Evolutionary conservation across 345 rosid genomes (phyloP).

Genomic region (Rhodomyrtus tomentosa): DNA sequence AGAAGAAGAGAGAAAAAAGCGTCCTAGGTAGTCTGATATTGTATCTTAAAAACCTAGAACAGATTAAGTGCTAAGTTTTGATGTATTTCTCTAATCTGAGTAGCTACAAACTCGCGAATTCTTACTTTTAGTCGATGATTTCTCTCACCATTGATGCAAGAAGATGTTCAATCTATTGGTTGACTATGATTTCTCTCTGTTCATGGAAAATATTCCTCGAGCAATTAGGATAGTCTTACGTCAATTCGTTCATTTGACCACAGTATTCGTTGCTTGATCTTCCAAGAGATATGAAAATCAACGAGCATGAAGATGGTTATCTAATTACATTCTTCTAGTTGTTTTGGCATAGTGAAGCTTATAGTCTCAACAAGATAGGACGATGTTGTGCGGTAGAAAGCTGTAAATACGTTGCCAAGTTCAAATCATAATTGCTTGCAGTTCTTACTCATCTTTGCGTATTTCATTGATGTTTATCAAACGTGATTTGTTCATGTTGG

Average conservation of each 20-base stretch:
- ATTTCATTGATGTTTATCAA: too few species aligned
- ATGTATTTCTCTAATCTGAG: background rate
- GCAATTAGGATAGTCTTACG: slow-evolving; percentile 11
- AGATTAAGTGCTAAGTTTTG: too few species aligned
- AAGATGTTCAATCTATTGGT: background rate
- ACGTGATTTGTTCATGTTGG: too few species aligned
- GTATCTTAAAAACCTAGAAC: too few species aligned
- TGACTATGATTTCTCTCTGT: background rate
- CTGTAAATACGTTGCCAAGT: background rate
- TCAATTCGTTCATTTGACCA: background rate
- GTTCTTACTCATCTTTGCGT: too few species aligned
- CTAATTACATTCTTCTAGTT: background rate
- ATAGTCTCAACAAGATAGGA: background rate
- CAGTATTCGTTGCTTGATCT: background rate
- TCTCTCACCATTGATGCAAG: background rate
- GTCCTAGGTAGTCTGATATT: too few species aligned
- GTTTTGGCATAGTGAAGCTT: background rate
- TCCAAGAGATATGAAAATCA: background rate
- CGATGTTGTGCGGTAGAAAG: background rate
- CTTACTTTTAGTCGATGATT: too few species aligned
- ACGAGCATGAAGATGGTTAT: background rate
- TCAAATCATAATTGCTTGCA: too few species aligned
- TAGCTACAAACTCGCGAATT: background rate
- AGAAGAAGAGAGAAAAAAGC: too few species aligned
- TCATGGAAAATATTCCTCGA: background rate